phyloP scores from a whole-genome alignment of 2,329 filamentous ascomycete genomes.

The Cercospora brassicicola region DNA sequence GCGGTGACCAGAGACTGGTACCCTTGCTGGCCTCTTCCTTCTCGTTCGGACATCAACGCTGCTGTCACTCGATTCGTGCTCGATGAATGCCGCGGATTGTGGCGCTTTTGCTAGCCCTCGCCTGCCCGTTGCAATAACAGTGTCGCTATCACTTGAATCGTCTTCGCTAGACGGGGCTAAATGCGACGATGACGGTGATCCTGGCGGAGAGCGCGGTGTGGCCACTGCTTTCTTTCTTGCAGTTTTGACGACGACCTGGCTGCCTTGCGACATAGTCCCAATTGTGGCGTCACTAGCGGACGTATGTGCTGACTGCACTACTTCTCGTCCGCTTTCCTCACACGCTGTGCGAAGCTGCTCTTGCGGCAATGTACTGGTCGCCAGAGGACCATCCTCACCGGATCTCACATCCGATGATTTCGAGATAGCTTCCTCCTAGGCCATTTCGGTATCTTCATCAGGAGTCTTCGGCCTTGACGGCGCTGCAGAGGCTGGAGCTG shows the following conservation, averaged over 20 bases:
- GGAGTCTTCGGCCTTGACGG: constrained; percentile 16
- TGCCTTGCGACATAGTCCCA: neutral
- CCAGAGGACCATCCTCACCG: neutral
- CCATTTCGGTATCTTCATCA: constrained; percentile 17
- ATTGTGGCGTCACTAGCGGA: neutral
- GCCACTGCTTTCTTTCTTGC: neutral
- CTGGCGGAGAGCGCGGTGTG: neutral
- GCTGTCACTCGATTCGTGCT: neutral
- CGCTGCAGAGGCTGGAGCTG: constrained; percentile 8
- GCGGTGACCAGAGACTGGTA: neutral
- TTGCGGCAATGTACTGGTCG: neutral
- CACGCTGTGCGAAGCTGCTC: neutral
- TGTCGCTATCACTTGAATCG: neutral
- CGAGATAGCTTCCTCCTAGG: neutral
- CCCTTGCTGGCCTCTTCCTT: neutral
- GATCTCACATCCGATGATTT: neutral
- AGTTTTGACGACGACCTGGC: neutral
- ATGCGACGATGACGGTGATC: neutral
- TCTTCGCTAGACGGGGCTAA: neutral
- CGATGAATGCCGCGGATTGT: neutral
- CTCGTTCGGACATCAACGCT: neutral
- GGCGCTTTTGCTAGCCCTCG: neutral
- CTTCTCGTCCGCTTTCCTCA: neutral
- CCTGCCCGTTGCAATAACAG: neutral
- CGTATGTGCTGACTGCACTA: neutral